Conservation (phyloP, 768 basidiomycete genomes). For the Suillus variegatus region DNA sequence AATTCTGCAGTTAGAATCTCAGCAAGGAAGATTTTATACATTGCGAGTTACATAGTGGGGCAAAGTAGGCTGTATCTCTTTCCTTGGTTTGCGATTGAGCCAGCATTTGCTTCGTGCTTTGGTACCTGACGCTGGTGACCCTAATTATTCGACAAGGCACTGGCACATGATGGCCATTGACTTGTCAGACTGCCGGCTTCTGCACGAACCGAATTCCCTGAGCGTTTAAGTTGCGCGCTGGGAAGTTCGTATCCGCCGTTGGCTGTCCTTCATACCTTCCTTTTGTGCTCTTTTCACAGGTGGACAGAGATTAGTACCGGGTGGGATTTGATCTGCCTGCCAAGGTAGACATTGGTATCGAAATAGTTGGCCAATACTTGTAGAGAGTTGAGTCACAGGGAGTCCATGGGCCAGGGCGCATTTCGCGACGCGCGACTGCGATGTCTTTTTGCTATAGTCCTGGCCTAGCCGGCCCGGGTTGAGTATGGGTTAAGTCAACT, state of each 20-base stretch:
- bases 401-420: not conserved
- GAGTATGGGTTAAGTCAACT: no score
- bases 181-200: not conserved
- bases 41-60: not conserved
- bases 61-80: not conserved
- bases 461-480: no score
- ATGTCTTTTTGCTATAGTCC: not conserved
- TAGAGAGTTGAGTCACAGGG: not conserved
- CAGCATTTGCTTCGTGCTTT: not conserved
- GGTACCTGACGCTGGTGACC: not conserved
- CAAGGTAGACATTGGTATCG: not conserved
- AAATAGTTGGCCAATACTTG: not conserved
- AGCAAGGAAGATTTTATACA: not conserved
- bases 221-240: not conserved
- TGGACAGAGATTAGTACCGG: no score
- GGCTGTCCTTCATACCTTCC: not conserved
- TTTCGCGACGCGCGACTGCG: not conserved
- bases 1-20: not conserved
- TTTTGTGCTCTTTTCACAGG: no score
- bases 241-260: not conserved
- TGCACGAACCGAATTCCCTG: not conserved
- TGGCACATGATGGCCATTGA: not conserved
- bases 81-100: not conserved
- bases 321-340: not conserved
- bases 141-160: not conserved